Conservation (phyloP, 306 rosid genomes). For the Medicago truncatula region MtrunA17r5.0-ANR NC_053042.1:11878501-11879000, state of each 20-base stretch:
- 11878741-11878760: slow-evolving; percentile 37
- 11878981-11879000: background rate
- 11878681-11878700: slow-evolving; percentile 13
- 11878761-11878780: background rate
- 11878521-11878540: slow-evolving; percentile 70
- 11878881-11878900: background rate
- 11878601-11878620: slow-evolving; percentile 24
- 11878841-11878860: slow-evolving; percentile 14
- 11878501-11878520: slow-evolving; percentile 60
- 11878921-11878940: background rate
- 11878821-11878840: slow-evolving; percentile 38
- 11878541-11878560: slow-evolving; percentile 81
- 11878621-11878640: slow-evolving; percentile 22
- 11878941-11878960: background rate
- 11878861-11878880: slow-evolving; percentile 12
- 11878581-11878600: slow-evolving; percentile 81
- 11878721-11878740: background rate
- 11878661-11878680: background rate
- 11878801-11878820: slow-evolving; percentile 5
- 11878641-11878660: slow-evolving; percentile 66
- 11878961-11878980: background rate
- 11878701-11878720: background rate
- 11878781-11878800: slow-evolving; percentile 44
- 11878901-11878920: background rate
- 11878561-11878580: slow-evolving; percentile 54